Percentiles rank a stretch among this genome's conserved stretches.
These are phyloP conservation scores for Ilyonectria robusta DNA, from an alignment of 2,329 filamentous ascomycete species.

Conservation along the genomic window DNA sequence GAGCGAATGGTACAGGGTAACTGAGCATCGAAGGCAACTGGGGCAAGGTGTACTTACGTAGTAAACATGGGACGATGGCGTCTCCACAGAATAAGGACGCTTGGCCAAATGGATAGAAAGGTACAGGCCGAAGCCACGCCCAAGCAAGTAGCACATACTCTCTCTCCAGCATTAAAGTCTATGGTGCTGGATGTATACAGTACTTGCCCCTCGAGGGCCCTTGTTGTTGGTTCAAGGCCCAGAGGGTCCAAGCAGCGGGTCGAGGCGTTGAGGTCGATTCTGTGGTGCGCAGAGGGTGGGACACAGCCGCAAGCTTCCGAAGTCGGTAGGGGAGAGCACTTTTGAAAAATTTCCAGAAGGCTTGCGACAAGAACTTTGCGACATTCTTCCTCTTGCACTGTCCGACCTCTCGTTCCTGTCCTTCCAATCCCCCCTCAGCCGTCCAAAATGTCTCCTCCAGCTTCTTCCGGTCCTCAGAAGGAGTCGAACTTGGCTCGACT, in stretches of 20 bases:
- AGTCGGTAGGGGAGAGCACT: slow-evolving; percentile 44
- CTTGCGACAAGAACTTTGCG: slow-evolving; percentile 17
- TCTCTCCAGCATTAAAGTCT: no score
- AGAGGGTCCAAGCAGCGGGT: slow-evolving; percentile 21
- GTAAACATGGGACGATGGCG: slow-evolving; percentile 12
- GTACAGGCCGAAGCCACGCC: slow-evolving; percentile 3
- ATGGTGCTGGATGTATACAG: not conserved
- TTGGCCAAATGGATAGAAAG: slow-evolving; percentile 27
- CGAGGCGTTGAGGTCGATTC: slow-evolving; percentile 3
- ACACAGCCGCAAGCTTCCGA: slow-evolving; percentile 39
- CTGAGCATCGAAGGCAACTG: no score
- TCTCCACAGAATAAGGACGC: slow-evolving; percentile 25
- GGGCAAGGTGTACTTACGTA: not conserved
- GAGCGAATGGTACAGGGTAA: slow-evolving; percentile 18
- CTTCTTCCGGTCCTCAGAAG: slow-evolving; percentile 70
- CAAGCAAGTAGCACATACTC: not conserved
- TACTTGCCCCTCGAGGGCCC: not conserved
- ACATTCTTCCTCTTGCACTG: slow-evolving; percentile 20
- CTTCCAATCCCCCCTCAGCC: slow-evolving; percentile 14
- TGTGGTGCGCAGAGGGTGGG: slow-evolving; percentile 1
- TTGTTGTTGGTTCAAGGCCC: not conserved
- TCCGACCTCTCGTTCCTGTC: slow-evolving; percentile 11
- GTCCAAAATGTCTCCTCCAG: slow-evolving; percentile 71
- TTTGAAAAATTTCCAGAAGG: slow-evolving; percentile 46
- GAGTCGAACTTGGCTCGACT: slow-evolving; percentile 92